A percentile compares a stretch with the other conserved stretches of the same genome.
Conservation (phyloP, 208 protist species). For the Leishmania aethiopica region DNA sequence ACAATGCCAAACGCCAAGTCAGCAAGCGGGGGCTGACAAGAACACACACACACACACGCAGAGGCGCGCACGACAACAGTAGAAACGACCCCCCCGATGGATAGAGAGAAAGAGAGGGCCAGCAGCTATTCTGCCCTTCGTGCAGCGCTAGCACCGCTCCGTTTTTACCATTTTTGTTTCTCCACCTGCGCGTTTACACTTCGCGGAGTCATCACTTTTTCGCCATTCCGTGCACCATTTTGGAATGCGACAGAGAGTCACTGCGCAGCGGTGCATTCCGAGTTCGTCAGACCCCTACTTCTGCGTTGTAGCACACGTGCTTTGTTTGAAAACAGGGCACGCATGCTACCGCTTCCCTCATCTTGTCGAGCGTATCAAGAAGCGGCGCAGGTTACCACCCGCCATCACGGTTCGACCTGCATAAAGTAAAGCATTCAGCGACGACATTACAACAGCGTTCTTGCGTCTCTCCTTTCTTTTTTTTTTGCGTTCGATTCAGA, state of each 20-base stretch:
- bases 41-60: conserved; percentile 1
- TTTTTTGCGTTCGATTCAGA: neutral
- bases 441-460: neutral
- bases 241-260: neutral
- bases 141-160: neutral
- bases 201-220: neutral
- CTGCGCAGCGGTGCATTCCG: neutral
- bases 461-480: neutral
- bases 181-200: neutral
- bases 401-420: neutral
- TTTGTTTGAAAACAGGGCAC: too few relatives aligned
- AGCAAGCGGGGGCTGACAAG: neutral
- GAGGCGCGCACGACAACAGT: neutral
- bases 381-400: neutral
- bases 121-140: neutral
- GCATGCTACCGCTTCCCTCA: neutral
- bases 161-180: neutral
- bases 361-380: neutral
- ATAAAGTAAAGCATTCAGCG: neutral
- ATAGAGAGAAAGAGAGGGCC: neutral
- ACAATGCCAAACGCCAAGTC: neutral
- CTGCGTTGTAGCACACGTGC: neutral
- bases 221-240: neutral
- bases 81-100: neutral
- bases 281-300: neutral